A percentile compares a stretch with the other conserved stretches of the same genome.
These are phyloP conservation scores for Lepidium africanum DNA, from an alignment of 345 rosid genomes.

Conservation along the genomic window DNA sequence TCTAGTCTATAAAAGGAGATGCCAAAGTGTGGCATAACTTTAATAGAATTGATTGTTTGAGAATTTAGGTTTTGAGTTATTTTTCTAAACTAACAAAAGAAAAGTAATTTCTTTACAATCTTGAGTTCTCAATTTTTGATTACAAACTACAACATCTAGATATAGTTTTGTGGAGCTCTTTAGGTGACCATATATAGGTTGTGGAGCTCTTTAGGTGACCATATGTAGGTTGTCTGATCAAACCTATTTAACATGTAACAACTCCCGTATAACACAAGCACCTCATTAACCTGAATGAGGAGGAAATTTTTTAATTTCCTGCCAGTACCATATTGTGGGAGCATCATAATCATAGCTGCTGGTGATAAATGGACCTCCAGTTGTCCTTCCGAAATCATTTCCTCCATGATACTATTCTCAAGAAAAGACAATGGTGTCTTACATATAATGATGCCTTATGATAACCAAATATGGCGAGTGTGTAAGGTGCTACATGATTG, in stretches of 20 bases:
- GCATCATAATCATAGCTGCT: slow-evolving; percentile 98
- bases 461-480: not conserved
- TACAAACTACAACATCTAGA: too few species aligned
- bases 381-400: slow-evolving; percentile 93
- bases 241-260: slow-evolving; percentile 39
- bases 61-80: too few species aligned
- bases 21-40: too few species aligned
- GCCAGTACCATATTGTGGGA: slow-evolving; percentile 87
- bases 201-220: slow-evolving; percentile 95
- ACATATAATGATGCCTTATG: not conserved
- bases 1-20: too few species aligned
- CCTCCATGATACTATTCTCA: slow-evolving; percentile 93
- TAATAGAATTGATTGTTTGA: too few species aligned
- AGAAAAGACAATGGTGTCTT: not conserved
- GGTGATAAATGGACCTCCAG: slow-evolving; percentile 96
- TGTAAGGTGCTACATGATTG: not conserved
- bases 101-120: too few species aligned
- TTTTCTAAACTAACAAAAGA: too few species aligned
- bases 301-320: not conserved
- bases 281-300: not conserved
- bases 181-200: too few species aligned
- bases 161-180: slow-evolving; percentile 90
- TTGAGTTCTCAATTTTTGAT: too few species aligned
- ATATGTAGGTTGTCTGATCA: slow-evolving; percentile 91
- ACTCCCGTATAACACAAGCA: slow-evolving; percentile 15